A percentile compares a stretch with the other conserved stretches of the same genome.
Conservation (phyloP, 2,329 filamentous ascomycete species). For the Clonostachys solani region DNA sequence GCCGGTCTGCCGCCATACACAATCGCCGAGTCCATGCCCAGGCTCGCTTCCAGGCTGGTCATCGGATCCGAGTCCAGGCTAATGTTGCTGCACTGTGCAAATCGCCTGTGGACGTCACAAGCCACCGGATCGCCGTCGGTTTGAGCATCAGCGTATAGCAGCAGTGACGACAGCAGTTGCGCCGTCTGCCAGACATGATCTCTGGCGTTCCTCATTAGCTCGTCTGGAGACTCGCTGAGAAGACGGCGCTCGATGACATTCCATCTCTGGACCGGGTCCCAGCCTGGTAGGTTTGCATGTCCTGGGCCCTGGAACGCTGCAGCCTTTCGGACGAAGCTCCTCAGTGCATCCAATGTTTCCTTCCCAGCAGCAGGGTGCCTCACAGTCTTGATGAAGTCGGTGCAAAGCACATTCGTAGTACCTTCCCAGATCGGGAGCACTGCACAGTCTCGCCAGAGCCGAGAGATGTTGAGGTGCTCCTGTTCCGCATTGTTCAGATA, state of each 20-base stretch:
- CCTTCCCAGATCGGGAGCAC: slow-evolving; percentile 70
- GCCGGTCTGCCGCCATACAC: slow-evolving; percentile 22
- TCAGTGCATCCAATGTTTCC: slow-evolving; percentile 34
- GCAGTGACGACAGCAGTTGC: slow-evolving; percentile 34
- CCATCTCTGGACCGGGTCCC: slow-evolving; percentile 31
- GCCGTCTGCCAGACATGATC: slow-evolving; percentile 36
- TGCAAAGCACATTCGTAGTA: slow-evolving; percentile 66
- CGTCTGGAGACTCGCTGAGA: slow-evolving; percentile 22
- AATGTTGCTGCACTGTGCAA: too few relatives aligned
- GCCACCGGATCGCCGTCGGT: slow-evolving; percentile 27
- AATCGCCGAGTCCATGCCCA: slow-evolving; percentile 19
- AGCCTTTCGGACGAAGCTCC: slow-evolving; percentile 26
- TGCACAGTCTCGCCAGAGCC: slow-evolving; percentile 59
- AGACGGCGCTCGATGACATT: slow-evolving; percentile 27
- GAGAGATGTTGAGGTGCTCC: slow-evolving; percentile 62
- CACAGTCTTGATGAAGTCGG: slow-evolving; percentile 40
- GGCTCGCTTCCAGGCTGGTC: too few relatives aligned
- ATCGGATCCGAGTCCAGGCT: too few relatives aligned
- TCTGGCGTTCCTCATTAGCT: slow-evolving; percentile 40
- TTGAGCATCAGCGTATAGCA: slow-evolving; percentile 34
- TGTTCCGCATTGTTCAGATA: slow-evolving; percentile 57
- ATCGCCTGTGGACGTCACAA: slow-evolving; percentile 11
- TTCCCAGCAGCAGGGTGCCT: slow-evolving; percentile 35
- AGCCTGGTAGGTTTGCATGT: slow-evolving; percentile 16
- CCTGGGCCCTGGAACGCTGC: slow-evolving; percentile 13